Percentiles rank a stretch among this genome's conserved stretches.
Conservation (phyloP, 176 grass and related monocot species). For the Metroxylon sagu region DNA sequence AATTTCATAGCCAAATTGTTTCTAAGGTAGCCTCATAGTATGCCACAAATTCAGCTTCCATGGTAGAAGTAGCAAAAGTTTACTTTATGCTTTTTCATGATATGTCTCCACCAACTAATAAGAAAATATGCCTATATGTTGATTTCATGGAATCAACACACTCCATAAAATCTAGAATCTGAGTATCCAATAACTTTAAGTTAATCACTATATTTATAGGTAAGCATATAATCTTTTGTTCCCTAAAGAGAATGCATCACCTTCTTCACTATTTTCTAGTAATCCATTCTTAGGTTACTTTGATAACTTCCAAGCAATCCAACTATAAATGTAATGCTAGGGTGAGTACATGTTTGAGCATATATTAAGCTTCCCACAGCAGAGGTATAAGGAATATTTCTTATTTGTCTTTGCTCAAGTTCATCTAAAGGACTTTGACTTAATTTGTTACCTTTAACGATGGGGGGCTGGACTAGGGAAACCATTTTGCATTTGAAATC, state of each 20-base stretch:
- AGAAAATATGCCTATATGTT: conserved; percentile 2
- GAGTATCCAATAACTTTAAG: conserved; percentile 1
- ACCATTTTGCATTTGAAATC: too few relatives aligned
- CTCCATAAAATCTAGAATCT: not conserved
- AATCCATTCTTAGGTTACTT: not conserved
- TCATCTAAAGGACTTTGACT: too few relatives aligned
- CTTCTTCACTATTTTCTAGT: conserved; percentile 9
- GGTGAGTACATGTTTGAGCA: not conserved
- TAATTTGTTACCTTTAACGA: too few relatives aligned
- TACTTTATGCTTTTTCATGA: conserved; percentile 19
- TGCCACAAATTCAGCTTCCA: conserved; percentile 12
- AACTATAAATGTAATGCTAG: too few relatives aligned
- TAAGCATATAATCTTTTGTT: conserved; percentile 15
- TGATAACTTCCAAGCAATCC: too few relatives aligned
- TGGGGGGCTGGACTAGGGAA: too few relatives aligned
- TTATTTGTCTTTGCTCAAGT: too few relatives aligned
- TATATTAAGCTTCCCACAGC: not conserved
- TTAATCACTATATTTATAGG: not conserved
- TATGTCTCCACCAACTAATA: not conserved
- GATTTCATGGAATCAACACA: conserved; percentile 10
- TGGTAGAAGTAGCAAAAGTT: conserved; percentile 1
- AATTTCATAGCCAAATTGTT: conserved; percentile 17
- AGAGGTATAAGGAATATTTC: not conserved
- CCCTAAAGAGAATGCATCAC: conserved; percentile 1
- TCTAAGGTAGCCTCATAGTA: conserved; percentile 20